These are phyloP conservation scores for Geotrichum phurueaensis DNA, from an alignment of 1,139 yeast genomes.

Conservation along the genomic window DNA sequence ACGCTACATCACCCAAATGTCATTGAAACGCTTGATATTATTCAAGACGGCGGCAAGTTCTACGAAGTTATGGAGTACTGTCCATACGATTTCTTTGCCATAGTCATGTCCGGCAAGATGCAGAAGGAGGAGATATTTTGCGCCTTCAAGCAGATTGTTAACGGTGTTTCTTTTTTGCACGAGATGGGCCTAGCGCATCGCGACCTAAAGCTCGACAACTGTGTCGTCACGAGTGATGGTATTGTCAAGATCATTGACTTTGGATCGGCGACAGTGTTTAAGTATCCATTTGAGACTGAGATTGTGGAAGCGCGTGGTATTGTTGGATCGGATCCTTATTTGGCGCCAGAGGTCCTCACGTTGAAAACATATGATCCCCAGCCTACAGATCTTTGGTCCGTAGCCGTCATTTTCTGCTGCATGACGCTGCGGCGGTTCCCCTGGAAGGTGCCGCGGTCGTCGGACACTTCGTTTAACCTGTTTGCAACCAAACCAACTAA, in stretches of 20 bases:
- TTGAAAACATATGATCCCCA: slow-evolving; percentile 80
- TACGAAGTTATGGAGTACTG: slow-evolving; percentile 98
- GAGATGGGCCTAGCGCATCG: slow-evolving; percentile 88
- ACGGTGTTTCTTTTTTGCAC: slow-evolving; percentile 82
- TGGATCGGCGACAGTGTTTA: slow-evolving; percentile 92
- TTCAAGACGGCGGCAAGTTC: slow-evolving; percentile 77
- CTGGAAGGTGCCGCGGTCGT: slow-evolving; percentile 86
- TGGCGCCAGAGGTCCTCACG: slow-evolving; percentile 88
- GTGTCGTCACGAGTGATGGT: slow-evolving; percentile 83
- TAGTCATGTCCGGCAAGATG: slow-evolving; percentile 96
- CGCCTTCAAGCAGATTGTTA: slow-evolving; percentile 77
- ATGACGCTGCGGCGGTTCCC: slow-evolving; percentile 93
- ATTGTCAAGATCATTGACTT: slow-evolving; percentile 88
- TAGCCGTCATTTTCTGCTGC: slow-evolving; percentile 92
- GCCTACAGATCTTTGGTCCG: slow-evolving; percentile 92
- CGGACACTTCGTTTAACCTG: slow-evolving; percentile 81
- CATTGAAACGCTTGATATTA: slow-evolving; percentile 87
- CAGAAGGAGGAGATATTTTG: slow-evolving; percentile 77
- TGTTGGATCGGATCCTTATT: slow-evolving; percentile 96
- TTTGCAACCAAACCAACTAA: slow-evolving; percentile 42
- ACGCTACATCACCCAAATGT: slow-evolving; percentile 91
- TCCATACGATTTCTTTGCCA: slow-evolving; percentile 92
- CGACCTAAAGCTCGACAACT: slow-evolving; percentile 88
- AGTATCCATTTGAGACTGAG: slow-evolving; percentile 78
- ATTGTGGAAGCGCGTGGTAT: slow-evolving; percentile 84